Evolutionary conservation across 2,329 filamentous ascomycete species (phyloP), one percentile per base, ranked within the genome.

Genomic region (Stemphylium vesicarium): DNA sequence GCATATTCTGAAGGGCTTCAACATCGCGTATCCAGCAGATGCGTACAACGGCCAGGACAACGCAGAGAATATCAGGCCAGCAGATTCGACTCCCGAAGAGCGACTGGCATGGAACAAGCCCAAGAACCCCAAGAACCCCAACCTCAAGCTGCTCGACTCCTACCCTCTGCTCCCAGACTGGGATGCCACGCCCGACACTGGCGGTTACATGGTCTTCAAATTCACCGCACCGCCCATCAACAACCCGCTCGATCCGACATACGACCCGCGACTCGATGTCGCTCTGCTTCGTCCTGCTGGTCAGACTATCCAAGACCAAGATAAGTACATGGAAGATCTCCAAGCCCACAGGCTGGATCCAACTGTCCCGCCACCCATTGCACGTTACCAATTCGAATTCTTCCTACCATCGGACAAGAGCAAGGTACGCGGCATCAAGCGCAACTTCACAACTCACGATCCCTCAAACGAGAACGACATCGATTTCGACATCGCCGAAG

Each of bases 41-140:
- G 72, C 87, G 77, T 79, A 90, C 88, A 80, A 85, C 81, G 80
- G 86, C 77, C 77, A 88, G 82, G 83, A 91, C 86, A 81, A 79
- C 16, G 72, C 76, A 2, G 79, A 78, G 33, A 80, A 78, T 18
- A 75, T 87, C 29, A 80, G 82, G 40, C 84, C 83, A 32, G 81
- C 84, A 39, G 77, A 81, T 18, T 73, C 81, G 18, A 81, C 81
- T 1, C 78, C 82, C 24, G 79, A 81, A 36, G 85, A 88, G 60
- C 74, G 77, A 15, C 79, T 82, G 52, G 85, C 85, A 2, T 88
- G 85, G 85, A 80, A 80, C 38, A 78, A 79, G 39, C 85, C 86
- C 10, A 80, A 81, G 56, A 84, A 88, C 68, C 85, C 85, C 7
- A 79, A 79, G 32, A 86, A 86, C 49, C 77, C 81, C 9, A 79